Conservation (phyloP, 306 rosid species). For the Quercus alba region DNA sequence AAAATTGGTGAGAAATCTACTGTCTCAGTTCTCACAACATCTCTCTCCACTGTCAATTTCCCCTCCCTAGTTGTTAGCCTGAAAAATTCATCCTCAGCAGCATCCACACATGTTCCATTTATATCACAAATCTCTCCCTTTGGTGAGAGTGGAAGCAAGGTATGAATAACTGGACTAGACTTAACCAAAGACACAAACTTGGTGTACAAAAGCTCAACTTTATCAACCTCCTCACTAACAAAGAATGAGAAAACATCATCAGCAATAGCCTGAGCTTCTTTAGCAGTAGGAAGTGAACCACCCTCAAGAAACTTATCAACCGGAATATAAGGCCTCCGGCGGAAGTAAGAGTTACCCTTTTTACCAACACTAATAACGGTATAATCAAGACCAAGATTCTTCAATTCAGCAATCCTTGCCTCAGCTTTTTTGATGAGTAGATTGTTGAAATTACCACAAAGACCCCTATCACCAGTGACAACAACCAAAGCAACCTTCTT, state of each 20-base stretch:
- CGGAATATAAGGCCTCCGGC: constrained; percentile 75
- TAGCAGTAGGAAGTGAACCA: constrained; percentile 65
- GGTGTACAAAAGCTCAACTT: constrained; percentile 80
- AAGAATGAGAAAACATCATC: constrained; percentile 87
- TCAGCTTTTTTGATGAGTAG: constrained; percentile 65
- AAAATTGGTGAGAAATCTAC: constrained; percentile 60
- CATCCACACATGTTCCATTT: constrained; percentile 80
- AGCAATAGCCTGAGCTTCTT: constrained; percentile 91
- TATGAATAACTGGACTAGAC: constrained; percentile 73
- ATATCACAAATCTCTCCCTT: constrained; percentile 87
- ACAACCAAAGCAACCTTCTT: constrained; percentile 80
- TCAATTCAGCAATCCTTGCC: constrained; percentile 58
- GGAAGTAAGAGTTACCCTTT: constrained; percentile 78
- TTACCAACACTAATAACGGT: constrained; percentile 76
- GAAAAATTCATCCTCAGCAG: constrained; percentile 86
- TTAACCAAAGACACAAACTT: constrained; percentile 83
- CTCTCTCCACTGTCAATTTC: constrained; percentile 77
- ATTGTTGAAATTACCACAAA: constrained; percentile 78
- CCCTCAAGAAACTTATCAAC: constrained; percentile 74
- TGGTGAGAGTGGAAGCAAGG: constrained; percentile 85
- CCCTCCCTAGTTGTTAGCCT: constrained; percentile 86
- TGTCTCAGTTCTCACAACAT: constrained; percentile 44
- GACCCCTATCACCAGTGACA: constrained; percentile 84
- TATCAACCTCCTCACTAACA: constrained; percentile 81
- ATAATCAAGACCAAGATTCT: constrained; percentile 54